Evolutionary conservation across 345 rosid genomes (phyloP).

Genomic region (Pistacia atlantica): DNA sequence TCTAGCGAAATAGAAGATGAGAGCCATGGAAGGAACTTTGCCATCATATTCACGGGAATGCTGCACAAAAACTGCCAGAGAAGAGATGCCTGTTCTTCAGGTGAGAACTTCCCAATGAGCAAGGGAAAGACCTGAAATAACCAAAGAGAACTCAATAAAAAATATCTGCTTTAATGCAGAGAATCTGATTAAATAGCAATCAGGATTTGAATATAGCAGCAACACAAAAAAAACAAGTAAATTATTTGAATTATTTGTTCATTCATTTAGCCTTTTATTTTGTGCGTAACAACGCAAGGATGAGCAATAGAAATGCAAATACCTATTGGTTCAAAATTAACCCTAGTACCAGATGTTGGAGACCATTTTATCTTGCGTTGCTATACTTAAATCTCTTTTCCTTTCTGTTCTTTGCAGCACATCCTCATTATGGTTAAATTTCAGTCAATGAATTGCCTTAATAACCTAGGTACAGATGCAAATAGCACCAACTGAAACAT

Average conservation of each 20-base stretch:
- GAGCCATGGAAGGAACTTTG: slow-evolving; percentile 67
- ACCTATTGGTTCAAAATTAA: not conserved
- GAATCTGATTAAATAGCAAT: not conserved
- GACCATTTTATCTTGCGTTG: not conserved
- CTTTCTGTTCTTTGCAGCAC: slow-evolving; percentile 5
- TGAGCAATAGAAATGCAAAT: not conserved
- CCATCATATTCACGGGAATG: slow-evolving; percentile 66
- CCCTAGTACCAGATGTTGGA: not conserved
- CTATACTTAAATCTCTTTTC: not conserved
- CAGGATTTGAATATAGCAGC: not conserved
- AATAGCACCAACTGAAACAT: not conserved
- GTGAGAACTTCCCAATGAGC: slow-evolving; percentile 60
- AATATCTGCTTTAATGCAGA: slow-evolving; percentile 6
- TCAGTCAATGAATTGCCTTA: not conserved
- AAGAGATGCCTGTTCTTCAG: slow-evolving; percentile 64
- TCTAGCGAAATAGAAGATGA: slow-evolving; percentile 54
- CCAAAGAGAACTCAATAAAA: slow-evolving; percentile 16
- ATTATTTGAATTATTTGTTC: not conserved
- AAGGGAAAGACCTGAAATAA: slow-evolving; percentile 62
- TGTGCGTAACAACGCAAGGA: not conserved
- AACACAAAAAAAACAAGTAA: not conserved
- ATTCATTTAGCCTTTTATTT: not conserved
- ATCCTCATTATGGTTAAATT: not conserved
- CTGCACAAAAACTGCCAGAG: slow-evolving; percentile 77
- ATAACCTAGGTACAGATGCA: slow-evolving; percentile 11